These are phyloP conservation scores for Coemansia umbellata DNA, from an alignment of 192 early-diverging fungal genomes.

Conservation along the genomic window DNA sequence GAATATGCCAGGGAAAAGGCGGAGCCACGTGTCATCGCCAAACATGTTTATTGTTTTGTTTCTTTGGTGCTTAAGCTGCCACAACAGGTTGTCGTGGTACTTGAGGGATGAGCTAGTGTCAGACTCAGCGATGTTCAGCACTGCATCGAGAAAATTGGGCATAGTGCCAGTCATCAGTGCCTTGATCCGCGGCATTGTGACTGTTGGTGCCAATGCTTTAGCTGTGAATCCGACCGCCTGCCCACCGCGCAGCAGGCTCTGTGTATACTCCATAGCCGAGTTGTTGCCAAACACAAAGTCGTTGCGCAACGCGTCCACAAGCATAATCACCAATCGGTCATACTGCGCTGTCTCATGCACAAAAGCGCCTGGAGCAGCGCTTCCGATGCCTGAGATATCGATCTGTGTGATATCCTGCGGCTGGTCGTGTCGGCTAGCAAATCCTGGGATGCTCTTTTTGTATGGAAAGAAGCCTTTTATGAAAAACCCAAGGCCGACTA, in stretches of 20 bases:
- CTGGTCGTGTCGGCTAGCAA: constrained; percentile 47
- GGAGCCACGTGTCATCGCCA: constrained; percentile 97
- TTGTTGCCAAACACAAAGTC: constrained; percentile 70
- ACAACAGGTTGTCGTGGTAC: constrained; percentile 72
- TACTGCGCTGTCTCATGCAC: constrained; percentile 15
- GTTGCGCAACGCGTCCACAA: constrained; percentile 72
- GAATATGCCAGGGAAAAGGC: constrained; percentile 75
- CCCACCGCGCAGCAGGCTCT: constrained; percentile 50
- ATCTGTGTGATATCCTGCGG: constrained; percentile 15
- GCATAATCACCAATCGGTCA: constrained; percentile 62
- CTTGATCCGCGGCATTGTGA: constrained; percentile 79
- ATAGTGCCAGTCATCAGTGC: constrained; percentile 72
- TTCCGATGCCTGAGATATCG: neutral
- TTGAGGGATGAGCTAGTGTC: constrained; percentile 56
- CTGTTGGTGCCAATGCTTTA: constrained; percentile 61
- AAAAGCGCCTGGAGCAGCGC: neutral
- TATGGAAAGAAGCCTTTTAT: constrained; percentile 77
- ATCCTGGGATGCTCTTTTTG: constrained; percentile 63
- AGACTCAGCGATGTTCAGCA: constrained; percentile 77
- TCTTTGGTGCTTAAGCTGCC: constrained; percentile 56
- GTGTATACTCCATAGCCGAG: constrained; percentile 62
- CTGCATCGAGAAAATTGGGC: constrained; percentile 78
- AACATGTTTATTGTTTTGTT: constrained; percentile 70
- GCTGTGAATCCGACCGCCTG: constrained; percentile 48
- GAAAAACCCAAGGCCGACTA: constrained; percentile 62